Evolutionary conservation across 2,329 filamentous ascomycete genomes (phyloP).

Genomic region (Magnaporthiopsis poae): DNA sequence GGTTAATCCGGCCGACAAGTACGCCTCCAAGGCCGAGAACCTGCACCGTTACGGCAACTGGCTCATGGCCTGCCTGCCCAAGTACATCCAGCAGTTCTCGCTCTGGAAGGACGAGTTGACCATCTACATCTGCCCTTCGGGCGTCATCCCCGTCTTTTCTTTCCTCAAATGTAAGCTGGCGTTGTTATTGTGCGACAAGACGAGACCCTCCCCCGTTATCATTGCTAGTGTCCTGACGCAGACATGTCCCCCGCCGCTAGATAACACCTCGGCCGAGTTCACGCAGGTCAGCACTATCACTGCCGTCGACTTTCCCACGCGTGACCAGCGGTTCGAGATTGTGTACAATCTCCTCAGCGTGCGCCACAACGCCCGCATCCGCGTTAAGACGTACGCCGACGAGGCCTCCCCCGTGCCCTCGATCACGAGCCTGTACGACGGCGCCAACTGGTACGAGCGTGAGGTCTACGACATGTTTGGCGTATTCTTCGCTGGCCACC

Average conservation of each 20-base stretch:
- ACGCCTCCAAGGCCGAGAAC: conserved; percentile 72
- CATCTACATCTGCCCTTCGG: conserved; percentile 80
- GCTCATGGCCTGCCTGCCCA: conserved; percentile 90
- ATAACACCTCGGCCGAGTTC: conserved; percentile 95
- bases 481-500: conserved; percentile 91
- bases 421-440: conserved; percentile 76
- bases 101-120: conserved; percentile 99
- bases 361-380: conserved; percentile 89
- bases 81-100: conserved; percentile 97
- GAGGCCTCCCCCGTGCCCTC: conserved; percentile 89
- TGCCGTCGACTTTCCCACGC: conserved; percentile 88
- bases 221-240: background rate
- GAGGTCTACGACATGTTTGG: conserved; percentile 97
- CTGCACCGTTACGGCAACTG: conserved; percentile 94
- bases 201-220: background rate
- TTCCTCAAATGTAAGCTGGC: conserved; percentile 69
- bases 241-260: conserved; percentile 27
- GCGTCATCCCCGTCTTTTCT: conserved; percentile 80
- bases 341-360: conserved; percentile 96
- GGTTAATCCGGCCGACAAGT: conserved; percentile 89
- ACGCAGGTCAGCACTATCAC: conserved; percentile 89
- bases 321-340: conserved; percentile 91
- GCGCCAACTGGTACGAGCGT: conserved; percentile 97
- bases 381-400: conserved; percentile 97
- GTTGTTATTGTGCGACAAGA: conserved; percentile 9